These are phyloP conservation scores for Prunus persica DNA, from an alignment of 306 rosid genomes.

Conservation along the genomic window Prunus_persica_NCBIv2 NC_034013.1:17746001-17746500, in stretches of 20 bases:
- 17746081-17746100: constrained; percentile 5
- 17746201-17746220: constrained; percentile 25
- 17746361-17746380: no score
- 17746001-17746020: constrained; percentile 16
- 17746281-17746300: neutral
- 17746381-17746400: no score
- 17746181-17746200: constrained; percentile 17
- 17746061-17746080: constrained; percentile 17
- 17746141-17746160: constrained; percentile 7
- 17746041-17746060: constrained; percentile 23
- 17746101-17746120: neutral
- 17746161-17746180: constrained; percentile 20
- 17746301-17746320: no score
- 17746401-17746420: no score
- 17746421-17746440: no score
- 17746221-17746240: constrained; percentile 70
- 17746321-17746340: no score
- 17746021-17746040: constrained; percentile 23
- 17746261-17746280: constrained; percentile 47
- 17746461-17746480: no score
- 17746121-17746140: constrained; percentile 18
- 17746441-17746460: no score
- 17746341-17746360: no score
- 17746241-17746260: constrained; percentile 77
- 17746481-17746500: no score